These are phyloP conservation scores for Colletotrichum zoysiae DNA, from an alignment of 2,329 filamentous ascomycete genomes.

Conservation along the genomic window DNA sequence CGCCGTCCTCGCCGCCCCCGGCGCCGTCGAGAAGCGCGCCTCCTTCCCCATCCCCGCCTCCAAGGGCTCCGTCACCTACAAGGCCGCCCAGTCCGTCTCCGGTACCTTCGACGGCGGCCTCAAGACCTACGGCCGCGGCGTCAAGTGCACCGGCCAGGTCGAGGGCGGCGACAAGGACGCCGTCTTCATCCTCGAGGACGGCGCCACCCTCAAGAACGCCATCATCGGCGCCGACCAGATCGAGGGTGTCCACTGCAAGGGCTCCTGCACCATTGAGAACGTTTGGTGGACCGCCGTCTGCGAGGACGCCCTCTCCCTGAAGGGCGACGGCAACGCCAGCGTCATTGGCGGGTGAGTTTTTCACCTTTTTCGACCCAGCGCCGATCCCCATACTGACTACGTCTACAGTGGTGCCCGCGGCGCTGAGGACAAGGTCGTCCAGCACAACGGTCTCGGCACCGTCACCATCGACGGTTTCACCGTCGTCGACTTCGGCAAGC, in stretches of 20 bases:
- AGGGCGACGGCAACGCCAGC: conserved; percentile 41
- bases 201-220: conserved; percentile 59
- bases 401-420: conserved; percentile 33
- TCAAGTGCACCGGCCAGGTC: conserved; percentile 55
- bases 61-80: conserved; percentile 46
- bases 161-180: conserved; percentile 60
- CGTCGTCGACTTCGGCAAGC: conserved; percentile 42
- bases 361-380: not conserved
- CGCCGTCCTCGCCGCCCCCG: conserved; percentile 43
- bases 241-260: conserved; percentile 62
- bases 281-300: conserved; percentile 65
- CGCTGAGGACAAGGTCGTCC: conserved; percentile 41
- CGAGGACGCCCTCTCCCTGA: conserved; percentile 47
- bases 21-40: conserved; percentile 44
- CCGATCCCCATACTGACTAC: not conserved
- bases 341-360: conserved; percentile 36
- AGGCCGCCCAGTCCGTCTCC: conserved; percentile 41
- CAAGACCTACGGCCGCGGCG: conserved; percentile 54
- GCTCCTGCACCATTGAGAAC: conserved; percentile 57
- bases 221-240: conserved; percentile 60
- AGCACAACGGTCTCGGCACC: conserved; percentile 42
- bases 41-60: conserved; percentile 48
- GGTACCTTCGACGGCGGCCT: conserved; percentile 48
- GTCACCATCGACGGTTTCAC: conserved; percentile 42
- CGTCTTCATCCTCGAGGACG: conserved; percentile 56